Evolutionary conservation across 768 basidiomycete genomes (phyloP), one percentile per base, ranked within the genome.

Genomic region (Rhizopogon roseolus): DNA sequence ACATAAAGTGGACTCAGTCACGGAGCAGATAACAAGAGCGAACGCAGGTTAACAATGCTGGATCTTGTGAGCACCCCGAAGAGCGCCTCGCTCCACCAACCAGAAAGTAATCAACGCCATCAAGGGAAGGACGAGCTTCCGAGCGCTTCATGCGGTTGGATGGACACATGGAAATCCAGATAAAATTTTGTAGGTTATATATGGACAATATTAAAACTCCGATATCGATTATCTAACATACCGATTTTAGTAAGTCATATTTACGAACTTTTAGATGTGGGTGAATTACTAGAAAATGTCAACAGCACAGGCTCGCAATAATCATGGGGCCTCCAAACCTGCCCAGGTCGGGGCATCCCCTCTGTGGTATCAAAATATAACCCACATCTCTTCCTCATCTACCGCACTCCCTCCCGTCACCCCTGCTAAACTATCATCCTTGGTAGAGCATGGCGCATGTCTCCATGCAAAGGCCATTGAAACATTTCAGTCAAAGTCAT

Each of bases 61-160:
- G 55, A 49, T 80, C 77, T 80, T 19, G 79, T 80, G 80, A 79
- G 76, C 80, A 57, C 59, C 76, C 71, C 62, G 58, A 68, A 64
- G 66, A 71, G 75, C 73, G 66, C 81, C 84, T 86, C 84, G 85
- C 86, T 88, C 86, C 84, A 77, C 75, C 85, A 83, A 86, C 86
- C 80, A 69, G 77, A 85, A 86, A 76, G 65, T 68, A 57, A 66
- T n/a, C 58, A 73, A 85, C 86, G 84, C 38, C 74, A 81, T 81
- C 66, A 75, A 80, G 77, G 11, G 34, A 76, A 64, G 76, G 76
- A 67, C 67, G 57, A 78, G 76, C 74, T 69, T 74, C 76, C 76
- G 72, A 36, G 13, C 34, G 34, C 34, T 36, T 36, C 34, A 13
- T 11, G 13, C 34, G 34, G 34, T 36, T 36, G 34, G 11, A 13